A percentile compares a stretch with the other conserved stretches of the same genome.
phyloP scores from a whole-genome alignment of 768 basidiomycete species.

The Filobasidium floriforme region DNA sequence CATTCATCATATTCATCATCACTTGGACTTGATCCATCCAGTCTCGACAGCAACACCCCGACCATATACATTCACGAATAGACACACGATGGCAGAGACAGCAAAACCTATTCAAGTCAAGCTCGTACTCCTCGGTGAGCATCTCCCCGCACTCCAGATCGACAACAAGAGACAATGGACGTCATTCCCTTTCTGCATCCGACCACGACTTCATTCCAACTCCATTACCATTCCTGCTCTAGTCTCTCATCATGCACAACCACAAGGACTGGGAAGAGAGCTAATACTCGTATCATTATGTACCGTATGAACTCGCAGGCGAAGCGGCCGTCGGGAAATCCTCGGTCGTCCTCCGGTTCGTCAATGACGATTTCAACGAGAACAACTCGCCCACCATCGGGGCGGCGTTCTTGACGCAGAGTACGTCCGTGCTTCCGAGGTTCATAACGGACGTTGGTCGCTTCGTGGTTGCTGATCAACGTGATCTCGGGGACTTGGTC shows the following conservation, averaged over 20 bases:
- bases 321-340: constrained; percentile 99
- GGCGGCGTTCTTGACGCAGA: constrained; percentile 61
- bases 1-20: neutral
- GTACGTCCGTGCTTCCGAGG: no score
- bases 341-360: constrained; percentile 94
- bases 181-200: neutral
- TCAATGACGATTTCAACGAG: constrained; percentile 95
- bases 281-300: neutral
- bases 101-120: constrained; percentile 91
- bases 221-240: no score
- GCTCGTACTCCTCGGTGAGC: constrained; percentile 83
- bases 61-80: neutral
- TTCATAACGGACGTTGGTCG: no score
- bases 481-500: neutral
- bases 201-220: neutral
- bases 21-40: neutral
- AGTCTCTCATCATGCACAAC: no score
- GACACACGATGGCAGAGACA: constrained; percentile 2
- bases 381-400: constrained; percentile 99
- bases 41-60: neutral
- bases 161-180: no score
- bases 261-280: no score
- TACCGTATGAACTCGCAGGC: constrained; percentile 50
- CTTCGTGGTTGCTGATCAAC: no score
- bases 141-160: no score